phyloP scores from a whole-genome alignment of 257 asterid species.

The Solanum peruvianum region DNA sequence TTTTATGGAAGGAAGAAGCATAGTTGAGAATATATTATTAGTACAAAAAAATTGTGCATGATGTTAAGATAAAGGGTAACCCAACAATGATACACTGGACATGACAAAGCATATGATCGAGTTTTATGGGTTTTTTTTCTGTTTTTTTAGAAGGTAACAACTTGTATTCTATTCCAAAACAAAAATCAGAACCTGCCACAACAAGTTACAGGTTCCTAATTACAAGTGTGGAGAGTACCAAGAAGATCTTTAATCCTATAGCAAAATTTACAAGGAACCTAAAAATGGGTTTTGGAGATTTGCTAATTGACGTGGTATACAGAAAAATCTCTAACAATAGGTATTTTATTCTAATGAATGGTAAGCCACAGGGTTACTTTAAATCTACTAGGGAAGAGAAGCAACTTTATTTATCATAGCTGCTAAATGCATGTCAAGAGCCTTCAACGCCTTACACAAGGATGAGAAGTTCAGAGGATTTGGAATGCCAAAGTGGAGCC shows the following conservation, averaged over 20 bases:
- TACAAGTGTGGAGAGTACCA: no score
- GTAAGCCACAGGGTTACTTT: neutral
- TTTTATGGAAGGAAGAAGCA: neutral
- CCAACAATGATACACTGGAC: neutral
- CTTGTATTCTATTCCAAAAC: no score
- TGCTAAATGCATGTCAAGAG: neutral
- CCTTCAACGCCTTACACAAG: neutral
- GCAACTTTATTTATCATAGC: neutral
- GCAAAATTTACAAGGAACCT: no score
- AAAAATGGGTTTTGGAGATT: neutral
- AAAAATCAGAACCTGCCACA: no score
- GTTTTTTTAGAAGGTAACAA: no score
- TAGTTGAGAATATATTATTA: neutral
- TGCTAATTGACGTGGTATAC: neutral
- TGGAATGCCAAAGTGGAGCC: neutral
- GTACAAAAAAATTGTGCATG: neutral
- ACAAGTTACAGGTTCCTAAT: no score
- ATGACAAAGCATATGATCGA: neutral
- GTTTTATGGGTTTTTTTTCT: neutral
- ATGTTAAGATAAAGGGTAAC: neutral
- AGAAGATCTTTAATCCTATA: no score
- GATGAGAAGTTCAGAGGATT: neutral
- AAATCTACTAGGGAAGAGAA: neutral
- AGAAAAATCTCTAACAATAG: neutral
- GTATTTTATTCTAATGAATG: neutral